Percentiles rank a stretch among this genome's conserved stretches.
These are phyloP conservation scores for Neovahlkampfia damariscottae DNA, from an alignment of 78 protist genomes.

Conservation along the genomic window DNA sequence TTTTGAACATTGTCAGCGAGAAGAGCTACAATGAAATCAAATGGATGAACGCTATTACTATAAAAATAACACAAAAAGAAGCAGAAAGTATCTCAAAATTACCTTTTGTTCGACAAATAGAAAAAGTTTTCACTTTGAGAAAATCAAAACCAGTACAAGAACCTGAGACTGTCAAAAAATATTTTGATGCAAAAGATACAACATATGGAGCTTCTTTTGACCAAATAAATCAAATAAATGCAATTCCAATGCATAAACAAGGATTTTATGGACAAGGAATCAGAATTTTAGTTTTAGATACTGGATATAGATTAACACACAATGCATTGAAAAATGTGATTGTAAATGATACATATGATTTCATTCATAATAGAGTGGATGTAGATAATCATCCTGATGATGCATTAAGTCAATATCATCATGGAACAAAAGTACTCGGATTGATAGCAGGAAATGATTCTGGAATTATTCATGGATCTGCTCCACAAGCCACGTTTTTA, in stretches of 20 bases:
- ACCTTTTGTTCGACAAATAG: too few relatives aligned
- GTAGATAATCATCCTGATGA: not conserved
- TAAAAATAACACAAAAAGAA: too few relatives aligned
- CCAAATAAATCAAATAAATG: not conserved
- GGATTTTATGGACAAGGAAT: not conserved
- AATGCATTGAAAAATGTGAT: not conserved
- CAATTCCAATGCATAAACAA: not conserved
- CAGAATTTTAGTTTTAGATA: not conserved
- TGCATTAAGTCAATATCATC: not conserved
- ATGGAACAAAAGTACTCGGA: too few relatives aligned
- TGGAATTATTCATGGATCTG: not conserved
- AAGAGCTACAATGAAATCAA: too few relatives aligned
- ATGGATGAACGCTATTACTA: too few relatives aligned
- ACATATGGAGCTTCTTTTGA: not conserved
- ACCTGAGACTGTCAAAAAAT: too few relatives aligned
- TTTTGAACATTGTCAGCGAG: too few relatives aligned
- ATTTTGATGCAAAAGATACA: too few relatives aligned
- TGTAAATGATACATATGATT: not conserved
- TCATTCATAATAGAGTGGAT: not conserved
- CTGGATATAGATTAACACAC: not conserved
- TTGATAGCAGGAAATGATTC: too few relatives aligned
- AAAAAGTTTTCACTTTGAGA: too few relatives aligned
- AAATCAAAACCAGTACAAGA: too few relatives aligned
- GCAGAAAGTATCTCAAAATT: too few relatives aligned
- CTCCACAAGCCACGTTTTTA: not conserved